Conservation (phyloP, 2,329 filamentous ascomycete genomes). For the Fusarium pseudonygamai region DNA sequence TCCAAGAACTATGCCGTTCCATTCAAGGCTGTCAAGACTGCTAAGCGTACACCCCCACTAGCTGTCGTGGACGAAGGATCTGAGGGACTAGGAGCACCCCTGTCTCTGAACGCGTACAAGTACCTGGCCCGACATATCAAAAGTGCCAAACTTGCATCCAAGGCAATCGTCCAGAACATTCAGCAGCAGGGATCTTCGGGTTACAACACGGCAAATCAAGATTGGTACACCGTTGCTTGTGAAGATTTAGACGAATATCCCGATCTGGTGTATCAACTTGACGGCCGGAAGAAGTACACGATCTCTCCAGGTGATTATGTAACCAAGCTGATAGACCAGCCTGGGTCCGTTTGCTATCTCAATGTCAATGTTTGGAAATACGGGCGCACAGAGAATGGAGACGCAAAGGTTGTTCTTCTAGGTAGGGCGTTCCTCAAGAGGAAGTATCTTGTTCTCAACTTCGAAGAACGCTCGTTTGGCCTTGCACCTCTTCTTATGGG, state of each 20-base stretch:
- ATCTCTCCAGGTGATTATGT: not conserved
- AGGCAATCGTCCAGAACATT: not conserved
- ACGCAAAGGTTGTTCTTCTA: not conserved
- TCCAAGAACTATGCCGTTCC: constrained; percentile 10
- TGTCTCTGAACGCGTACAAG: constrained; percentile 9
- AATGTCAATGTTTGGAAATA: not conserved
- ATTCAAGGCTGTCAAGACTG: not conserved
- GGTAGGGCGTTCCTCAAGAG: not conserved
- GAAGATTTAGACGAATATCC: not conserved
- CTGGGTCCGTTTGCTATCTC: not conserved
- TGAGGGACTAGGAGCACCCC: constrained; percentile 13
- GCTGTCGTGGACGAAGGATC: constrained; percentile 19
- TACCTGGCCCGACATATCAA: not conserved
- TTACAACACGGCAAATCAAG: not conserved
- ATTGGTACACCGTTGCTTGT: not conserved
- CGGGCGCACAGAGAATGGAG: not conserved
- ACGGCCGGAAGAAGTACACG: not conserved
- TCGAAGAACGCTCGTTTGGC: not conserved
- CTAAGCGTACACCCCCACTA: constrained; percentile 1
- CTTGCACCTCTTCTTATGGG: not conserved
- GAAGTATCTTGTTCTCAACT: constrained; percentile 3
- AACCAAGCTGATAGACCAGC: not conserved
- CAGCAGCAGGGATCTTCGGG: not conserved
- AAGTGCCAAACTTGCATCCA: not conserved
- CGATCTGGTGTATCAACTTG: not conserved